Base-by-base conservation (phyloP, 2,329 filamentous ascomycete species). In the Trichophyton equinum region DNA sequence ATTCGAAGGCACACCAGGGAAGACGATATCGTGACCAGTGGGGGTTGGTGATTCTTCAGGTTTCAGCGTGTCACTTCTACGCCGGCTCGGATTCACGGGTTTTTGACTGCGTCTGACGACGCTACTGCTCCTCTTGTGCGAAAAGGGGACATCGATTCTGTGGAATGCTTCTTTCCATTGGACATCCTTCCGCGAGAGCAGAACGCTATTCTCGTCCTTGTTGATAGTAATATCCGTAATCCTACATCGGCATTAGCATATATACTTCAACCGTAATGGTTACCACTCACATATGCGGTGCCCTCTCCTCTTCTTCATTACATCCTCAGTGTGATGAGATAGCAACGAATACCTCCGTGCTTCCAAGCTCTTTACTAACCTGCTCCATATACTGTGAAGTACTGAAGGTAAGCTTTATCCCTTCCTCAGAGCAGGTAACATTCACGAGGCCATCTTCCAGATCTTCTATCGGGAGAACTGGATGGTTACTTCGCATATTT, bases 261-360 rank as follows among this genome's bases (percentile, higher is more conserved):
- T 22, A 22, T 20, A 11, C 25, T 8, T 20, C 4, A 9, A 49
- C 2, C 0, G 3, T 22, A 11, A 22, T 9, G 13, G 13, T 11
- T 22, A 49, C 18, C 20, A 59, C 64, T 64, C 40, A 67, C 65
- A 61, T 61, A 60, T 67, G 62, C 1, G 65, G 60, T 36, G 63
- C 63, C 30, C 66, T 59, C 55, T 65, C 60, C 9, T 65, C 66
- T 8, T 65, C 61, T 27, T 61, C 51, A 30, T 67, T 65, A 46
- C 66, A 67, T 3, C 61, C 63, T 20, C 30, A 59, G 58, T 67
- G 66, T 13, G 66, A 64, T 11, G 66, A 65, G 36, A 67, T 63
- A 20, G 62, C 60, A 4, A 65, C 38, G 20, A 67, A 65, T 30
- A 58, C 61, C 1, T 57, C 49, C 8, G 46, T 47, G n/a, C 3